Conservation (phyloP, 2,329 filamentous ascomycete species). For the Ophidiomyces ophidiicola region DNA sequence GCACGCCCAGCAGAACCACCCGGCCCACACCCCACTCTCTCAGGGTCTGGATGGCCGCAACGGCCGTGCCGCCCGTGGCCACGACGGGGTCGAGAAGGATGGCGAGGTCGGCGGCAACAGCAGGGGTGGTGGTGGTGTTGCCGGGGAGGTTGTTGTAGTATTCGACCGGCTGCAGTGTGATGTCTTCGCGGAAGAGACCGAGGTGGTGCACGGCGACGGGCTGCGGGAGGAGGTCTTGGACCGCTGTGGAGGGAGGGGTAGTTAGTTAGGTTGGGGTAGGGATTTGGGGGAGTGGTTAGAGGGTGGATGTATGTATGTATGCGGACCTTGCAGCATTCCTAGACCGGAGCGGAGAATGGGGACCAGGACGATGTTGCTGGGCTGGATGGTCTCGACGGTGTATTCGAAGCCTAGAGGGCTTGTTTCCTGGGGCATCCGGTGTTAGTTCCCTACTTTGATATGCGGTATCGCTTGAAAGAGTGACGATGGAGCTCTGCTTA, state of each 20-base stretch:
- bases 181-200: constrained; percentile 83
- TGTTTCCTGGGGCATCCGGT: constrained; percentile 49
- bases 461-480: constrained; percentile 6
- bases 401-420: constrained; percentile 72
- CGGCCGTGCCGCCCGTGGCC: constrained; percentile 81
- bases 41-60: constrained; percentile 78
- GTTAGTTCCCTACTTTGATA: neutral
- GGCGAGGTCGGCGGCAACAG: constrained; percentile 48
- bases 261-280: neutral
- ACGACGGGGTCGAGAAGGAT: constrained; percentile 87
- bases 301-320: neutral
- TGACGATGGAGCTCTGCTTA: constrained; percentile 34
- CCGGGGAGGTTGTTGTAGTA: constrained; percentile 92
- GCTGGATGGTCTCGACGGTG: constrained; percentile 50
- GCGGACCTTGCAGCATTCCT: constrained; percentile 70
- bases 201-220: constrained; percentile 83
- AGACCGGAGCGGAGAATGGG: constrained; percentile 88
- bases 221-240: constrained; percentile 68
- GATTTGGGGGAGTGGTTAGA: neutral
- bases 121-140: constrained; percentile 21
- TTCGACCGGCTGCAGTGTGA: constrained; percentile 77
- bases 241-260: constrained; percentile 37
- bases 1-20: constrained; percentile 62
- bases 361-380: constrained; percentile 62
- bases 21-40: constrained; percentile 81